A percentile compares a stretch with the other conserved stretches of the same genome.
Evolutionary conservation across 148 eudicot species (phyloP).

Genomic region (Rhododendron kiyosumense): DNA sequence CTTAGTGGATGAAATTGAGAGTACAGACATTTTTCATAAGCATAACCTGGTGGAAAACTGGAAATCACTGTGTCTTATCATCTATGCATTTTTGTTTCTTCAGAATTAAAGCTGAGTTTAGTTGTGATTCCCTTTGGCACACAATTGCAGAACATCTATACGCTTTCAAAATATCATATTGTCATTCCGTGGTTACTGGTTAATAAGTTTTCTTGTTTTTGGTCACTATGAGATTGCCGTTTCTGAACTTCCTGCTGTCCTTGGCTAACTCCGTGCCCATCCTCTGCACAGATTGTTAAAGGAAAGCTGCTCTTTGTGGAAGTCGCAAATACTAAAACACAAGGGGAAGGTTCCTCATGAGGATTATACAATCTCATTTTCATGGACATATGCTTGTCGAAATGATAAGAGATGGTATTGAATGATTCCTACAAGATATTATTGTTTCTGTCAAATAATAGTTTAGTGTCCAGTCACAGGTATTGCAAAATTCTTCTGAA

Average conservation of each 20-base stretch:
- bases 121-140: background rate
- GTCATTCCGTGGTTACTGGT: too few species aligned
- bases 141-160: background rate
- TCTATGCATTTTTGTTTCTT: background rate
- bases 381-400: background rate
- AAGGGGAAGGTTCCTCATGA: background rate
- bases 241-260: background rate
- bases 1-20: background rate
- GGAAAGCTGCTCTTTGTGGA: constrained; percentile 9
- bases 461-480: background rate
- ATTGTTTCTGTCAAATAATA: background rate
- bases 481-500: background rate
- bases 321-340: background rate
- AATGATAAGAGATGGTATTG: background rate
- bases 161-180: background rate
- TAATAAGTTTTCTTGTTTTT: background rate
- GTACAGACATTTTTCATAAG: background rate
- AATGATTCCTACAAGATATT: background rate
- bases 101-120: background rate
- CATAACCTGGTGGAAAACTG: background rate
- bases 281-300: background rate
- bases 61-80: background rate
- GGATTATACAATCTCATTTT: background rate
- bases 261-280: background rate
- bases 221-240: background rate